phyloP scores from a whole-genome alignment of 768 basidiomycete genomes.

The Suillus decipiens region DNA sequence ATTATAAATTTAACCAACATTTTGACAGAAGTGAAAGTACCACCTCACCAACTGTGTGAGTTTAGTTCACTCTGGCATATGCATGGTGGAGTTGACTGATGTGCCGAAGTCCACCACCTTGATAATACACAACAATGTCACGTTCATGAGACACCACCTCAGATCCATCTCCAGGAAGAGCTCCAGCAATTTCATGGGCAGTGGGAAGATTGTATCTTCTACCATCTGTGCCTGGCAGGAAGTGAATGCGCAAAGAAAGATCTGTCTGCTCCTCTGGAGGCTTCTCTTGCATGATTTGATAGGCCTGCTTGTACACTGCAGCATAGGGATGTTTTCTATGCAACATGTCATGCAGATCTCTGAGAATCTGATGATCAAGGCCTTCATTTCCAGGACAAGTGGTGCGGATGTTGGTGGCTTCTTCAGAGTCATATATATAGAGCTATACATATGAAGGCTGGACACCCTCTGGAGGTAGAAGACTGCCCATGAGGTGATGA shows the following conservation, averaged over 20 bases:
- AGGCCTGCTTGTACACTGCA: conserved; percentile 33
- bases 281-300: conserved; percentile 31
- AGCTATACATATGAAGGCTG: conserved; percentile 41
- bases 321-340: conserved; percentile 27
- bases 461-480: conserved; percentile 25
- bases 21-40: no score
- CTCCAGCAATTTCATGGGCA: conserved; percentile 40
- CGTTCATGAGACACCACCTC: conserved; percentile 12
- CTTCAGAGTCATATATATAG: conserved; percentile 41
- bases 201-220: conserved; percentile 47
- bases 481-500: conserved; percentile 35
- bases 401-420: conserved; percentile 31
- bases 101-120: conserved; percentile 23
- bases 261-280: conserved; percentile 18
- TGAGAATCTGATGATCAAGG: conserved; percentile 22
- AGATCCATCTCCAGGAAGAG: conserved; percentile 23
- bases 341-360: conserved; percentile 27
- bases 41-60: no score
- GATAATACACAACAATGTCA: conserved; percentile 38
- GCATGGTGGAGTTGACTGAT: conserved; percentile 36
- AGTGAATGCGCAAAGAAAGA: conserved; percentile 13
- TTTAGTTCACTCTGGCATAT: no score
- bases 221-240: conserved; percentile 25
- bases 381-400: conserved; percentile 21
- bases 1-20: no score